Conservation (phyloP, 305 asterid genomes). For the Fraxinus velutina region DNA sequence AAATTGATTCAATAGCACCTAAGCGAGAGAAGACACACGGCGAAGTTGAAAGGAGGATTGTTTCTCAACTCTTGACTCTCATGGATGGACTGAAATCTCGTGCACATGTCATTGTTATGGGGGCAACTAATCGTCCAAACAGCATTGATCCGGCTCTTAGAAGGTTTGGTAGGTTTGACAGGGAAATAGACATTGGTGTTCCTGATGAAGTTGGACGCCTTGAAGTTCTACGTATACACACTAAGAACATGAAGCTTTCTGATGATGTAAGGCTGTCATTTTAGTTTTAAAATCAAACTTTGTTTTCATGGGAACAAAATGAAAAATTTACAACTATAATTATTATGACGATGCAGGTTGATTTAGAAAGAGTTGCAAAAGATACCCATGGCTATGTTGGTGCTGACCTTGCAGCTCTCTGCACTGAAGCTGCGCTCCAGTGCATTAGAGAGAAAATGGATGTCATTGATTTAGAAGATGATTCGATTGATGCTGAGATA, state of each 20-base stretch:
- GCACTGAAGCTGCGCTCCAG: slow-evolving; percentile 66
- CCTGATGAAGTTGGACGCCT: slow-evolving; percentile 59
- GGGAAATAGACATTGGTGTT: slow-evolving; percentile 51
- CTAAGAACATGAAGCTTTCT: slow-evolving; percentile 49
- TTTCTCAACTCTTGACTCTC: slow-evolving; percentile 51
- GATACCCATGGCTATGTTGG: slow-evolving; percentile 66
- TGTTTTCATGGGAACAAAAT: background rate
- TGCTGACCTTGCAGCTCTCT: slow-evolving; percentile 67
- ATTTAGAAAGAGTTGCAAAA: slow-evolving; percentile 51
- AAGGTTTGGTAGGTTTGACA: slow-evolving; percentile 55
- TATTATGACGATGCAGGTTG: slow-evolving; percentile 36
- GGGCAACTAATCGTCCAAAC: slow-evolving; percentile 55
- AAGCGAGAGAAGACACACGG: slow-evolving; percentile 49
- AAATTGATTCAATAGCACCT: slow-evolving; percentile 55
- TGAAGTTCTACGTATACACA: slow-evolving; percentile 47
- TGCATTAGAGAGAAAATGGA: slow-evolving; percentile 68
- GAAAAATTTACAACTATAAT: background rate
- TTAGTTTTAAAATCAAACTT: slow-evolving; percentile 1
- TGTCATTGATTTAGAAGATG: slow-evolving; percentile 62
- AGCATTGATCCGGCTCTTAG: slow-evolving; percentile 58
- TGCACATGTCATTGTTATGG: slow-evolving; percentile 54
- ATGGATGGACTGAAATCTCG: slow-evolving; percentile 60
- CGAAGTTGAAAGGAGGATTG: slow-evolving; percentile 58
- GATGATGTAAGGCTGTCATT: slow-evolving; percentile 34
- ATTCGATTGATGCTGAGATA: slow-evolving; percentile 59